Evolutionary conservation across 768 basidiomycete genomes (phyloP), one percentile per base, ranked within the genome.

Genomic region (Kwoniella dejecticola): DNA sequence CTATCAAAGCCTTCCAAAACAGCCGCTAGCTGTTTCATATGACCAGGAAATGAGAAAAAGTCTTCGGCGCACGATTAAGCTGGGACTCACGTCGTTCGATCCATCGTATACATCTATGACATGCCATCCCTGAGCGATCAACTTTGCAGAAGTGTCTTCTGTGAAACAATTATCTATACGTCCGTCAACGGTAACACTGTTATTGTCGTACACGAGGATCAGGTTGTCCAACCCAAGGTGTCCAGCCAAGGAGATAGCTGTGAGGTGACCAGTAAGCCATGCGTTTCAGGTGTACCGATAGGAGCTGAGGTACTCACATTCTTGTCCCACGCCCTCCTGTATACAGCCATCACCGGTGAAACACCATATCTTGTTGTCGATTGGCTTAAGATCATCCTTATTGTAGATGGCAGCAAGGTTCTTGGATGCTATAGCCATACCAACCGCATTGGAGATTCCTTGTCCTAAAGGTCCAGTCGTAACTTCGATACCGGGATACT

Each of bases 381-480:
- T 65, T 23, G 74, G 53, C 10, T 63, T 63, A 57, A 63, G 68
- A 6, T 60, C 74, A 2, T 69, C 67, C 57, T 67, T 70, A 66
- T 77, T 74, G 64, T 74, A 77, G 26, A 46, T 59, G 0, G 76
- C 72, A 2, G 54, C 74, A 17, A 75, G 38, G 30, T 75, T 62
- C 62, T 77, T 77, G 45, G 65, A 64, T 4, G 76, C 74, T 38
- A 76, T 68, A 19, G 76, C 76, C 69, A 77, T 56, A 27, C 76
- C 76, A 24, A 76, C 74, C 5, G 76, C 76, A 52, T 77, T 76
- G 62, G 76, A 63, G 41, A 77, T 77, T 41, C 76, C 76, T 59
- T 77, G 76, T 10, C 76, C 77, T 15, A 79, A 67, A 1, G 75
- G 77, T 1, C 77, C 77, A 2, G 77, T 79, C 1, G 77, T 77